A percentile compares a stretch with the other conserved stretches of the same genome.
Evolutionary conservation across 2,329 filamentous ascomycete species (phyloP).

Genomic region (Colletotrichum salicis): DNA sequence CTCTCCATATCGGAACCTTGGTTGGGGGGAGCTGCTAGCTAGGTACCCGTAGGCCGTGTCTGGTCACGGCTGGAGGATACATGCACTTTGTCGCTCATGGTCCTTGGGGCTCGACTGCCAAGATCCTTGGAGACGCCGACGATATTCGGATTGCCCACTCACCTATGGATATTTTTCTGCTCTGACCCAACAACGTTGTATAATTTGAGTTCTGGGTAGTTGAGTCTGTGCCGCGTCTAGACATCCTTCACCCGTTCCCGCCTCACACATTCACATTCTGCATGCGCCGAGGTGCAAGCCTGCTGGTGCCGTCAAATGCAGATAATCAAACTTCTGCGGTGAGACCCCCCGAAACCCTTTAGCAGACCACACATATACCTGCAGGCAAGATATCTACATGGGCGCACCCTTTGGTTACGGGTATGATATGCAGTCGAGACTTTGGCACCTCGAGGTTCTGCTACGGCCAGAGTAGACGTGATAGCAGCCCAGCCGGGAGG

Average conservation of each 20-base stretch:
- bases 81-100: neutral
- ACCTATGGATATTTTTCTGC: neutral
- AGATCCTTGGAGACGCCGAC: neutral
- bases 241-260: neutral
- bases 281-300: neutral
- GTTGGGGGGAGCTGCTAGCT: neutral
- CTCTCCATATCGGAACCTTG: neutral
- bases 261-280: neutral
- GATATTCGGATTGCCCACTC: neutral
- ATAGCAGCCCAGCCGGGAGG: neutral
- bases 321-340: neutral
- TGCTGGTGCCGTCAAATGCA: neutral
- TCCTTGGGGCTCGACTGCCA: constrained; percentile 12
- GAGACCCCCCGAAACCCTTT: neutral
- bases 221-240: neutral
- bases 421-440: neutral
- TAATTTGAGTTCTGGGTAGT: constrained; percentile 10
- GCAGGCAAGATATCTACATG: neutral
- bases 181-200: neutral
- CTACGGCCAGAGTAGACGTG: neutral
- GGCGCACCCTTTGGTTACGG: neutral
- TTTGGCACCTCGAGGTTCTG: neutral
- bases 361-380: neutral
- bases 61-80: neutral
- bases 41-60: neutral